A percentile compares a stretch with the other conserved stretches of the same genome.
Evolutionary conservation across 352 stramenopile genomes (phyloP).

Genomic region (Globisporangium mamillatum): DNA sequence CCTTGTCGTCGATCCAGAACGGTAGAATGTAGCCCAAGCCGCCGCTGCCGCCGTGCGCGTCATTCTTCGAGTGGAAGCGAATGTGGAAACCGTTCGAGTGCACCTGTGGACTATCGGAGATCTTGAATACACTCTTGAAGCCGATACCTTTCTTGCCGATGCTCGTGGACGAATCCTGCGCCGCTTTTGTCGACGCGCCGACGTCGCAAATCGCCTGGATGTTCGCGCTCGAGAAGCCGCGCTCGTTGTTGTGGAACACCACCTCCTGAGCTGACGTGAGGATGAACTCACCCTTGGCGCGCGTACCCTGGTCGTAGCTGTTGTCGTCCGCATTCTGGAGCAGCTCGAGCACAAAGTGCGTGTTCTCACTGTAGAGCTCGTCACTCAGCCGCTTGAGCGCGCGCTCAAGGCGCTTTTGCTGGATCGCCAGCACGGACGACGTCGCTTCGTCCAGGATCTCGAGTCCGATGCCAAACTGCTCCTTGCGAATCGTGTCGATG

Average conservation of each 20-base stretch:
- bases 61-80: conserved; percentile 65
- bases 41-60: conserved; percentile 34
- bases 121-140: conserved; percentile 91
- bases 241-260: conserved; percentile 85
- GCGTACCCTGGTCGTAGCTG: conserved; percentile 35
- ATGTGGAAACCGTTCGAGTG: conserved; percentile 89
- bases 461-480: conserved; percentile 80
- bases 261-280: conserved; percentile 48
- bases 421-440: conserved; percentile 53
- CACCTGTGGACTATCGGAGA: conserved; percentile 77
- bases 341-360: conserved; percentile 87
- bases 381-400: conserved; percentile 85
- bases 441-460: conserved; percentile 59
- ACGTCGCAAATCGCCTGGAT: conserved; percentile 87
- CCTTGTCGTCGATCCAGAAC: conserved; percentile 62
- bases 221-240: conserved; percentile 70
- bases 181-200: conserved; percentile 76
- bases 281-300: conserved; percentile 59
- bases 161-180: conserved; percentile 32
- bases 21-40: conserved; percentile 79
- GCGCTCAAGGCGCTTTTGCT: conserved; percentile 76
- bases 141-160: conserved; percentile 91
- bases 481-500: conserved; percentile 58
- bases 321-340: conserved; percentile 90
- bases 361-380: conserved; percentile 85